Evolutionary conservation across 352 stramenopile genomes (phyloP), one percentile per base, ranked within the genome.

Genomic region (Peronospora farinosa): DNA sequence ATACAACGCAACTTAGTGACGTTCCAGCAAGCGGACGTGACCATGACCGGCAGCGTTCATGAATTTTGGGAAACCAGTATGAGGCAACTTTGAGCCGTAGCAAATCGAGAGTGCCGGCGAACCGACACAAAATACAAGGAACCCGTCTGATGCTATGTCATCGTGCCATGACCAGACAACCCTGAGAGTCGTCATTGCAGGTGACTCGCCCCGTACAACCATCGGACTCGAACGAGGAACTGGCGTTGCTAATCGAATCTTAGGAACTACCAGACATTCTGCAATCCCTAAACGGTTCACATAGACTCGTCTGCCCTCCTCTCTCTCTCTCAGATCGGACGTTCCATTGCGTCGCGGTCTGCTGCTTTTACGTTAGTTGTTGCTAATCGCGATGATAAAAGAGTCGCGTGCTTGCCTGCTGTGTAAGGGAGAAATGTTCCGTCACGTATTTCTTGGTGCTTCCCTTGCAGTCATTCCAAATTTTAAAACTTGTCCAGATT

Each of bases 191-290:
- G 4, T 32, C 21, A 32, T 5, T 16, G 32, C 0, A 11, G 17
- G 43, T 41, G 31, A 7, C 4, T 9, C 25, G 19, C 17, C 32
- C 8, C 43, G 32, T 41, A 33, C 17, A 33, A 50, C 31, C 17
- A 50, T 21, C 17, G 31, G 43, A 25, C 9, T 21, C 19, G 19
- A 21, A 21, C 19, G 19, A 21, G 19, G 19, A 21, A 40, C 30
- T 16, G 30, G 42, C 10, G 31, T 49, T 31, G 31, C 30, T 49
- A 49, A 49, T 31, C 21, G n/a, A 33, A 30, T 11, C 7, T 49
- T 32, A 13, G 17, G 42, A 49, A 5, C 16, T 49, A 33, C 16
- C 30, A 49, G 42, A 41, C 36, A 41, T 25, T 5, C 16, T 41
- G 15, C 36, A 41, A 41, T 7, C 36, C 2, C 9, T 21, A 27